A percentile compares a stretch with the other conserved stretches of the same genome.
phyloP scores from a whole-genome alignment of 768 basidiomycete genomes.

The Leccinum longicurvipes region DNA sequence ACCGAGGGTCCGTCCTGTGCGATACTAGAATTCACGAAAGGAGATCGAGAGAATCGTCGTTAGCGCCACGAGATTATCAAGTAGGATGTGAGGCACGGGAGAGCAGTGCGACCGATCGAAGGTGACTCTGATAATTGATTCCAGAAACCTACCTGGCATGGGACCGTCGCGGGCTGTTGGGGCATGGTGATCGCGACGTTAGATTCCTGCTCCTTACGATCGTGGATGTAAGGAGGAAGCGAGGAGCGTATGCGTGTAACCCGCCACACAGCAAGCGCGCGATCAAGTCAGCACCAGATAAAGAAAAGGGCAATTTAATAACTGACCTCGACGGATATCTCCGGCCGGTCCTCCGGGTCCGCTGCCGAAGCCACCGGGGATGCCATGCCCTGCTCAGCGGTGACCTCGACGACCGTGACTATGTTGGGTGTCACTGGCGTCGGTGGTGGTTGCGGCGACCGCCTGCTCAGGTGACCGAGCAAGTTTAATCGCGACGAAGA shows the following conservation, averaged over 20 bases:
- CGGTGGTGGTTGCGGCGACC: conserved; percentile 30
- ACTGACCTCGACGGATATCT: conserved; percentile 19
- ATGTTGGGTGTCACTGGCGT: conserved; percentile 25
- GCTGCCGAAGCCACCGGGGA: conserved; percentile 21
- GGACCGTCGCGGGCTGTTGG: conserved; percentile 37
- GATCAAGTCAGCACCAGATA: conserved; percentile 8
- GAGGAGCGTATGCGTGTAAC: conserved; percentile 15
- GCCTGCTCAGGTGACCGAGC: conserved; percentile 22
- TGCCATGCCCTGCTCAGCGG: conserved; percentile 17
- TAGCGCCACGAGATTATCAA: conserved; percentile 6
- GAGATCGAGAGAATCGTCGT: conserved; percentile 1
- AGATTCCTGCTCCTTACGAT: conserved; percentile 15
- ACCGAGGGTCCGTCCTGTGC: conserved; percentile 83
- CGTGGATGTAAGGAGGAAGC: conserved; percentile 3
- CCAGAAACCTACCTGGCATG: conserved; percentile 41
- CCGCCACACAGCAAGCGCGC: conserved; percentile 15
- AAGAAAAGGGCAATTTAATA: background rate
- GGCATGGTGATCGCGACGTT: conserved; percentile 25
- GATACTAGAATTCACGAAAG: conserved; percentile 50
- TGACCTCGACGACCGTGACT: conserved; percentile 3
- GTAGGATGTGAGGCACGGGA: conserved; percentile 2
- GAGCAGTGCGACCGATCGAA: background rate
- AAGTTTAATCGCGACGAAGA: conserved; percentile 27
- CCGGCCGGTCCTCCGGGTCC: conserved; percentile 28
- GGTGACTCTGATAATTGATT: background rate